Evolutionary conservation across 495 filamentous ascomycete species (phyloP).

Genomic region (Xylaria scruposa): DNA sequence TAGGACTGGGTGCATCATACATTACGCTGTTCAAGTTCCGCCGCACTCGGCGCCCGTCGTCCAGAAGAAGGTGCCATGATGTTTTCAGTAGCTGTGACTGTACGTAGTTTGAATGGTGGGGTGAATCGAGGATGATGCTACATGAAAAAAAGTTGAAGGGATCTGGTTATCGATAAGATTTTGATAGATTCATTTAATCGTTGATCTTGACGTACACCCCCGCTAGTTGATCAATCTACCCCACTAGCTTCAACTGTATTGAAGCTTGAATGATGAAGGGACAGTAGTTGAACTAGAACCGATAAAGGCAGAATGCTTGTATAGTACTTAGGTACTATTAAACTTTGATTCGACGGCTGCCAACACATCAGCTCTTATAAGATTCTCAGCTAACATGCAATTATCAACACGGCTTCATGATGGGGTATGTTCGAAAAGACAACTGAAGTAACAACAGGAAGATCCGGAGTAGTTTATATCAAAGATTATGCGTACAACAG

Average conservation of each 20-base stretch:
- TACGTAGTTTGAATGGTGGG: constrained; percentile 25
- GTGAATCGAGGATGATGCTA: constrained; percentile 23
- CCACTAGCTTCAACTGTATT: constrained; percentile 17
- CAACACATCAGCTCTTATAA: too few relatives aligned
- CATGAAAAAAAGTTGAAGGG: constrained; percentile 32
- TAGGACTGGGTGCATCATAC: constrained; percentile 31
- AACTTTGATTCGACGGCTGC: background rate
- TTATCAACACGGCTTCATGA: background rate
- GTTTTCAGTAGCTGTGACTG: constrained; percentile 21
- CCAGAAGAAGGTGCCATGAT: constrained; percentile 51
- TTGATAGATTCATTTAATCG: constrained; percentile 10
- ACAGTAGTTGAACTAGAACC: background rate
- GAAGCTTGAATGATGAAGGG: background rate
- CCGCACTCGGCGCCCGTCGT: constrained; percentile 44
- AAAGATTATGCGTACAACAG: background rate
- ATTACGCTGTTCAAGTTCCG: constrained; percentile 50
- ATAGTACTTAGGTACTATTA: too few relatives aligned
- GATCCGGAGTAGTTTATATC: too few relatives aligned
- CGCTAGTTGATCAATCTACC: constrained; percentile 23
- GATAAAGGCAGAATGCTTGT: background rate
- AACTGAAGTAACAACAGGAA: too few relatives aligned
- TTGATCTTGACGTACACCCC: background rate
- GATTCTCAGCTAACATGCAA: background rate
- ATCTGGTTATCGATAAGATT: constrained; percentile 25
- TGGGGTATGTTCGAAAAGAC: too few relatives aligned